Conservation (phyloP, 2,329 filamentous ascomycete species). For the Bimuria novae-zelandiae region DNA sequence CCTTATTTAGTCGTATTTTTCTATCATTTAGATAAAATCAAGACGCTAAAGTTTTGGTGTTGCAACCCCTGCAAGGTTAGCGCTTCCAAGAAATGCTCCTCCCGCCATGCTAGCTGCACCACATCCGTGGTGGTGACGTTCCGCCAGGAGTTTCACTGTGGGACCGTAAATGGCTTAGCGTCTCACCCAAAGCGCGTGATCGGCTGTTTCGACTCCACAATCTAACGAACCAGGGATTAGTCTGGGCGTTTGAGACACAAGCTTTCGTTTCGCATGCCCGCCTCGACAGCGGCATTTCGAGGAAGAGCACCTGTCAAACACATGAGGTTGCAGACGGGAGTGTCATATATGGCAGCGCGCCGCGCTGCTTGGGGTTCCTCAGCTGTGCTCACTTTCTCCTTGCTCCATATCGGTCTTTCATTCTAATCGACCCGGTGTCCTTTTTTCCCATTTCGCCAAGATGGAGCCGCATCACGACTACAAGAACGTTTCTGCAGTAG, state of each 20-base stretch:
- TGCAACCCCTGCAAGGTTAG: too few relatives aligned
- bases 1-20: too few relatives aligned
- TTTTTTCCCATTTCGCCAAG: constrained; percentile 14
- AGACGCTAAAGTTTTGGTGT: too few relatives aligned
- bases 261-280: constrained; percentile 7
- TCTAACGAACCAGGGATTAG: constrained; percentile 29
- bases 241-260: constrained; percentile 17
- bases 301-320: constrained; percentile 24
- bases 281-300: constrained; percentile 16
- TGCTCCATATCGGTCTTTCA: constrained; percentile 10
- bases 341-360: constrained; percentile 6
- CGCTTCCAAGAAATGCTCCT: too few relatives aligned
- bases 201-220: constrained; percentile 30
- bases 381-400: constrained; percentile 34
- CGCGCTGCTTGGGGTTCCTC: constrained; percentile 21
- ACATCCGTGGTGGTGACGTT: too few relatives aligned
- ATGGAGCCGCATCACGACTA: constrained; percentile 41
- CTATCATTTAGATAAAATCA: too few relatives aligned
- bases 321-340: constrained; percentile 21
- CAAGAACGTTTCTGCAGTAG: constrained; percentile 29
- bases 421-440: constrained; percentile 26
- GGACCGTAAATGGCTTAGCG: constrained; percentile 23
- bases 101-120: too few relatives aligned
- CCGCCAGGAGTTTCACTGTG: constrained; percentile 23
- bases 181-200: constrained; percentile 41